Evolutionary conservation across 768 basidiomycete species (phyloP), one percentile per base, ranked within the genome.

Genomic region (Russula earlei): DNA sequence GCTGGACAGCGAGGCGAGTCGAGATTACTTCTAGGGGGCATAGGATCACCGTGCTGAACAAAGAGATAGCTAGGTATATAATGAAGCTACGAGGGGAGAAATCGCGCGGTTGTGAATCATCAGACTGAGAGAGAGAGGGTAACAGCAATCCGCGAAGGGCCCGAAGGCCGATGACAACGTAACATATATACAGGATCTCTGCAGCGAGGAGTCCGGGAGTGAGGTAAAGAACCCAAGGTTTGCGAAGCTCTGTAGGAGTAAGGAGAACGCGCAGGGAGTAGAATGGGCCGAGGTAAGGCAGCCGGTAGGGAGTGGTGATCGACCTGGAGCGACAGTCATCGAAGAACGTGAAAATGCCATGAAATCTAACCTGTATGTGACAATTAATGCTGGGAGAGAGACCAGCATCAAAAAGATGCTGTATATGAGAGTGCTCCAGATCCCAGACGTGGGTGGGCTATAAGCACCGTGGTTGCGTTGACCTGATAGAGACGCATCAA

Each of bases 11-110:
- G 5, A 92, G 77, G 47, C 88, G 75, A 14, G 84, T 86, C 14
- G 81, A 69, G 47, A 91, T 84, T 27, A 92, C 88, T 65, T 92
- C 90, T 25, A 92, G 70, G 5, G 90, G 90, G 27, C 86, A 76
- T 12, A 91, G 75, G 53, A 87, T 64, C 14, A 65, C 62, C 2
- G 83, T 81, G 69, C 81, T 80, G 45, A 82, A 60, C 34, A 77
- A 64, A 11, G 82, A 76, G 54, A 87, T 70, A 50, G 73, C 60
- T 20, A 86, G 66, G 64, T 84, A 87, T 31, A 87, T 70, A 52
- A 68, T 70, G 29, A 85, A 59, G 53, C 75, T 80, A 55, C 77
- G 60, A 2, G 70, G 47, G 9, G 82, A 77, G 27, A 86, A 67
- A 50, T 81, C 76, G 46, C 67, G 63, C 4, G 66, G 65, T 38